Base-by-base conservation (phyloP, 768 basidiomycete species). In the Hemileccinum impolitum region DNA sequence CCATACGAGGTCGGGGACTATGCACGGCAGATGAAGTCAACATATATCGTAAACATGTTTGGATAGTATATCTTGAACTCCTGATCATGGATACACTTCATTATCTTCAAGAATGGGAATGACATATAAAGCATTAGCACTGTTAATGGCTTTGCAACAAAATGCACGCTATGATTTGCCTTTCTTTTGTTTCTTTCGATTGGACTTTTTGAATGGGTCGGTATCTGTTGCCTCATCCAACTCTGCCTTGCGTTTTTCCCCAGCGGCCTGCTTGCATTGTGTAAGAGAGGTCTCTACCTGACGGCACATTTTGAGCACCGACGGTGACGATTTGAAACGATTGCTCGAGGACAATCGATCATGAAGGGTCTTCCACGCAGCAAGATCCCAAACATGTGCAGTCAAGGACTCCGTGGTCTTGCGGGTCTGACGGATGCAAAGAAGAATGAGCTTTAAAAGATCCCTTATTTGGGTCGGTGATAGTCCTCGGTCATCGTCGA, bases 391-490 rank as follows among this genome's bases (percentile, higher is more conserved):
- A 5, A 75, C 66, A 4, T 63, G 55, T 11, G 61, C 53, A 3
- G 65, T 59, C 14, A 65, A 65, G 0, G 67, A 50, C 26, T 58
- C 41, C 75, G 61, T 8, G 77, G 75, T 47, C 80, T 82, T 50
- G 51, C 50, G 64, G 1, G 83, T 80, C 51, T 83, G 81, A 45
- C 90, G 82, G n/a, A 84, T 72, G 42, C 80, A 79, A 17, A 75
- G 60, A 23, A 90, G 69, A 0, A 74, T 84, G 44, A 88, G 68
- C 66, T 90, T 94, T 48, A 92, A 65, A 17, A 92, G 63, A n/a
- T 88, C 86, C 68, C 91, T 95, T 59, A 87, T 60, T 53, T 91
- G 87, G 1, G 79, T 64, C 2, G 84, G 73, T 14, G 79, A 82
- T 37, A 85, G 64, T 10, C 70, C 58, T 35, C 61, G 54, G 21